phyloP scores from a whole-genome alignment of 495 filamentous ascomycete genomes.

The Sporormia fimetaria region DNA sequence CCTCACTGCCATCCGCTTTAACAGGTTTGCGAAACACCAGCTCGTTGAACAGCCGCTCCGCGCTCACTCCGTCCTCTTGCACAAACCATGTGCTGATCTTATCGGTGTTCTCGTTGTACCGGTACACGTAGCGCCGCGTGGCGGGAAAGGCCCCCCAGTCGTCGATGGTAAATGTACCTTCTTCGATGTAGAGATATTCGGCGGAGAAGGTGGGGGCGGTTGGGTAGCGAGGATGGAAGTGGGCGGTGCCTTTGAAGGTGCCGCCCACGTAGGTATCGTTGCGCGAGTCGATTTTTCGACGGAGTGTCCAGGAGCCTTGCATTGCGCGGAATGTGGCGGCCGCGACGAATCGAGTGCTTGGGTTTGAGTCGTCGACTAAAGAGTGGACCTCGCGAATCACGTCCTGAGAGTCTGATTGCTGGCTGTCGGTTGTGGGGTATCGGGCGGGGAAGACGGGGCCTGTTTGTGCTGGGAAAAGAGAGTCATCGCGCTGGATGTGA shows the following conservation, averaged over 20 bases:
- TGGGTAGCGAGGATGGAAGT: slow-evolving; percentile 48
- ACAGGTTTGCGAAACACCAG: slow-evolving; percentile 32
- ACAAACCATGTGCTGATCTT: slow-evolving; percentile 57
- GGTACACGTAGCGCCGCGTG: slow-evolving; percentile 40
- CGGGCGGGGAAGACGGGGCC: slow-evolving; percentile 17
- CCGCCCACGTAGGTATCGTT: slow-evolving; percentile 46
- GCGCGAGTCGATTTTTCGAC: slow-evolving; percentile 38
- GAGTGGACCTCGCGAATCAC: slow-evolving; percentile 15
- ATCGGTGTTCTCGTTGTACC: slow-evolving; percentile 45
- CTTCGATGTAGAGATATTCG: slow-evolving; percentile 59
- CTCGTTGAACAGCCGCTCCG: slow-evolving; percentile 58
- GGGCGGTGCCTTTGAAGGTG: slow-evolving; percentile 47
- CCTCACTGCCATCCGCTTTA: slow-evolving; percentile 19
- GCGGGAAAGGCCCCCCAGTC: slow-evolving; percentile 29
- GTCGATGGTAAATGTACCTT: slow-evolving; percentile 45
- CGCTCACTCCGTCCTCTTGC: slow-evolving; percentile 43
- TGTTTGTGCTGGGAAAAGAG: neutral
- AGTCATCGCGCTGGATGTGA: slow-evolving; percentile 31
- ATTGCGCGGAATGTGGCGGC: slow-evolving; percentile 61
- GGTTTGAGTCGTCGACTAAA: slow-evolving; percentile 13
- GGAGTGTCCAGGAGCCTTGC: slow-evolving; percentile 59
- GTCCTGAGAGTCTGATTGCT: slow-evolving; percentile 13
- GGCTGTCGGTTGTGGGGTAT: slow-evolving; percentile 1
- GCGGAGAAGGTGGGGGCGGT: slow-evolving; percentile 23
- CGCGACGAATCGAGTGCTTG: slow-evolving; percentile 38